Base-by-base conservation (phyloP, 2,329 filamentous ascomycete species). In the Penicillium decumbens region DNA sequence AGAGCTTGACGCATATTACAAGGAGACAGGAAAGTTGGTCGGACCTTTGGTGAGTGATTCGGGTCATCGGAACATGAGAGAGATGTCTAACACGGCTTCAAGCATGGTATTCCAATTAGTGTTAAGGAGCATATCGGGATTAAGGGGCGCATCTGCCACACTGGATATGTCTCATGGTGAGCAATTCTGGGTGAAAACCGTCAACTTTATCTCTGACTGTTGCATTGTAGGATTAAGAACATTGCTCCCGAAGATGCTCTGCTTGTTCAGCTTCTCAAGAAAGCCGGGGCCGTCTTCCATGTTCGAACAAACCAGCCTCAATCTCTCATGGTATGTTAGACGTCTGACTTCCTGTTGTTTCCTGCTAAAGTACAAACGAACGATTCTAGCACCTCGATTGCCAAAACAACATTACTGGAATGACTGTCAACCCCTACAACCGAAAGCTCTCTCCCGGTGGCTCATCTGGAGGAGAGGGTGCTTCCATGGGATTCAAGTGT, bases 61-160 rank as follows among this genome's bases (percentile, higher is more conserved):
- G 7, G 7, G 24, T 32, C 15, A 18, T 23, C 13, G 28, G 18
- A 12, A 27, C 24, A 10, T 30, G 28, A 30, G 28, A 30, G 9
- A 30, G 10, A 30, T 30, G 28, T 30, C 28, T 30, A 10, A 30
- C 28, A 10, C 3, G 28, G 10, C 28, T 30, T 30, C 10, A 30
- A 30, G 51, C 80, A 80, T 57, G 80, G 78, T 0, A 63, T 83
- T 6, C 80, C 80, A 0, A 75, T 83, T 44, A 77, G 73, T 37
- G 65, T 82, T 3, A 85, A 85, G 57, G 82, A 85, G 45, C 80
- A 81, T 13, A 81, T 85, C 61, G 76, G 81, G 8, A 71, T 85
- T 23, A 77, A 77, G 47, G 80, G 78, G 1, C 65, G 55, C 15
- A 66, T 61, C 2, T 66, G 63, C 46, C 66, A 69, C 38, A 66